These are phyloP conservation scores for Tolypocladium endophyticum DNA, from an alignment of 2,329 filamentous ascomycete genomes.

Conservation along the genomic window DNA sequence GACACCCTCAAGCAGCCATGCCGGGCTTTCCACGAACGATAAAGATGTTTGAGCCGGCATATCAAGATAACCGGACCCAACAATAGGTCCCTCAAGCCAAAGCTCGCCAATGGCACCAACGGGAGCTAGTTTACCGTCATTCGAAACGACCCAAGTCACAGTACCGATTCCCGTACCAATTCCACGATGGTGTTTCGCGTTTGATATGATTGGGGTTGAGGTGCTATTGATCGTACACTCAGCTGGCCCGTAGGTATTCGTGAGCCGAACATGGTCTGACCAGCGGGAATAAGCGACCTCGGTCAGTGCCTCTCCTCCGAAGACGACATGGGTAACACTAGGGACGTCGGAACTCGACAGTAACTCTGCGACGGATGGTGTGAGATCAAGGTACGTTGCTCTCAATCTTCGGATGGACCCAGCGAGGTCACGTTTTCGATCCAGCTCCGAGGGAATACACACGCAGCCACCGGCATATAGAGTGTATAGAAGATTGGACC, in stretches of 20 bases:
- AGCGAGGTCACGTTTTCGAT: not conserved
- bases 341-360: not conserved
- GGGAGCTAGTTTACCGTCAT: constrained; percentile 8
- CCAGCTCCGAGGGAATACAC: constrained; percentile 30
- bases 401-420: not conserved
- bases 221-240: constrained; percentile 5
- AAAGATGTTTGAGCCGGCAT: constrained; percentile 11
- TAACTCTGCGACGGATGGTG: constrained; percentile 1
- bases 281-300: not conserved
- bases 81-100: constrained; percentile 13
- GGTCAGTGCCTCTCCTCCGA: constrained; percentile 2
- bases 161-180: constrained; percentile 4
- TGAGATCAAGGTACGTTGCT: constrained; percentile 2
- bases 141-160: constrained; percentile 13
- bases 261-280: constrained; percentile 9
- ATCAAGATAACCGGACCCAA: constrained; percentile 13
- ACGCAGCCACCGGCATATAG: constrained; percentile 29
- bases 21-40: constrained; percentile 18
- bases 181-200: too few relatives aligned
- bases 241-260: constrained; percentile 7
- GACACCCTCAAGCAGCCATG: constrained; percentile 6
- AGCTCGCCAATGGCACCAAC: constrained; percentile 15
- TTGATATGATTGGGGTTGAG: not conserved
- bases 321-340: not conserved
- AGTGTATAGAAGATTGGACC: constrained; percentile 35